A percentile compares a stretch with the other conserved stretches of the same genome.
These are phyloP conservation scores for Stachybotrys elegans DNA, from an alignment of 2,329 filamentous ascomycete species.

Conservation along the genomic window DNA sequence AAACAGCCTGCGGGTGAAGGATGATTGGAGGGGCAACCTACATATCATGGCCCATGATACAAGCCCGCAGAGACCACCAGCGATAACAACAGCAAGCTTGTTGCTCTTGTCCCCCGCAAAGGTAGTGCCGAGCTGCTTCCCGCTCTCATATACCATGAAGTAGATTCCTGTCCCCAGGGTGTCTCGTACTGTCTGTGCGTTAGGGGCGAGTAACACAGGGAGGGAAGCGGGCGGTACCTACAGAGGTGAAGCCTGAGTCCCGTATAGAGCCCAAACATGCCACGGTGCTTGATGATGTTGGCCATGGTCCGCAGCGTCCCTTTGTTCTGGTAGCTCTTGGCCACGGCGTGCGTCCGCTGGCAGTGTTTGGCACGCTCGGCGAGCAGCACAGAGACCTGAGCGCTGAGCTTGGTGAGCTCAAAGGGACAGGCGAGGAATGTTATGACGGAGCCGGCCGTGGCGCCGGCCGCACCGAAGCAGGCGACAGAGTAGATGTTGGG, in stretches of 20 bases:
- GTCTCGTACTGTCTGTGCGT: conserved; percentile 58
- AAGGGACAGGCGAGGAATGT: conserved; percentile 82
- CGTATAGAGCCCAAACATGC: conserved; percentile 69
- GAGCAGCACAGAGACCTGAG: conserved; percentile 77
- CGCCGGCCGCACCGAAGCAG: conserved; percentile 74
- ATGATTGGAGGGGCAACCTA: conserved; percentile 34
- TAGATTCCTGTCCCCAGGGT: conserved; percentile 81
- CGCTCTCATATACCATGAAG: conserved; percentile 85
- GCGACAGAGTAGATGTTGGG: conserved; percentile 69
- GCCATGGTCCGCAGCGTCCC: conserved; percentile 71
- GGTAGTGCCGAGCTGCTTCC: conserved; percentile 75
- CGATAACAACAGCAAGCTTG: conserved; percentile 71
- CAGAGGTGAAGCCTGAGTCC: conserved; percentile 74
- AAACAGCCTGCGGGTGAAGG: conserved; percentile 8
- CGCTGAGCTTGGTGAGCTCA: conserved; percentile 83
- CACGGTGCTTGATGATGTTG: conserved; percentile 71
- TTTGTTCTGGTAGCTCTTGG: conserved; percentile 70
- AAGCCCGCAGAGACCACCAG: conserved; percentile 76
- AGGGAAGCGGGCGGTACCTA: conserved; percentile 37
- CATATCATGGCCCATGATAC: conserved; percentile 76
- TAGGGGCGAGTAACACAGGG: conserved; percentile 1
- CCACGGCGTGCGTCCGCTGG: conserved; percentile 51
- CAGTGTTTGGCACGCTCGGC: conserved; percentile 37
- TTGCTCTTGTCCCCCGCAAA: conserved; percentile 67
- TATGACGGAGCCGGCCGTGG: conserved; percentile 73